Evolutionary conservation across 2,329 filamentous ascomycete species (phyloP), one percentile per base, ranked within the genome.

Genomic region (Tolypocladium endophyticum): DNA sequence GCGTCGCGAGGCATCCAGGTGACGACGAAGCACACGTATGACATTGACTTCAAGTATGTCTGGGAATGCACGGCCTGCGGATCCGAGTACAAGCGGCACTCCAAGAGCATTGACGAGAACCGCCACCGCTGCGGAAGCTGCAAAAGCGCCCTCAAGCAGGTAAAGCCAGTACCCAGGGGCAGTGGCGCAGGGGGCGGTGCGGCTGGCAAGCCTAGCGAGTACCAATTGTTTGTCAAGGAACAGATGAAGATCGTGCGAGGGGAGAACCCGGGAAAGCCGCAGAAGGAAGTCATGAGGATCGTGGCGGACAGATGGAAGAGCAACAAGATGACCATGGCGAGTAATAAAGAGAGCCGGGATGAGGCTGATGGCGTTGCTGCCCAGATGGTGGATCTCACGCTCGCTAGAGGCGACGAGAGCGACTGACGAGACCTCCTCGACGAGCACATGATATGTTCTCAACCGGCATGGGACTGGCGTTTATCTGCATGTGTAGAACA

Each of bases 21-120:
- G 25, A 96, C 92, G 1, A 97, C 92, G 0, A 95, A 90, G 69
- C 93, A 99, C 73, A 83, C 79, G 38, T 99, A 97, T 72, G 83
- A 87, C 56, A 97, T 97, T 68, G 88, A 92, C 66, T 96, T 90
- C 77, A 95, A 93, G 76, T 99, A 93, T 70, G 76, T 92, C 25
- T 97, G 94, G 93, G 78, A 82, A 50, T 97, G 93, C 70, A 75
- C 66, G 23, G 75, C 69, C 3, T 97, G 94, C 69, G 81, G 77
- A 0, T 75, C 81, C 38, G 87, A 89, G 70, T 95, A 89, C 71
- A 89, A 92, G 69, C 80, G 93, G 5, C 93, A 97, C 72, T 92
- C 87, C 20, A 90, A 88, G 74, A 94, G 89, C 69, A 89, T 97
- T 64, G 86, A 97, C 71, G 81, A 87, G 0, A 70, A 70, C 36